These are phyloP conservation scores for Fraxinus platypoda DNA, from an alignment of 305 asterid genomes.

Conservation along the genomic window DNA sequence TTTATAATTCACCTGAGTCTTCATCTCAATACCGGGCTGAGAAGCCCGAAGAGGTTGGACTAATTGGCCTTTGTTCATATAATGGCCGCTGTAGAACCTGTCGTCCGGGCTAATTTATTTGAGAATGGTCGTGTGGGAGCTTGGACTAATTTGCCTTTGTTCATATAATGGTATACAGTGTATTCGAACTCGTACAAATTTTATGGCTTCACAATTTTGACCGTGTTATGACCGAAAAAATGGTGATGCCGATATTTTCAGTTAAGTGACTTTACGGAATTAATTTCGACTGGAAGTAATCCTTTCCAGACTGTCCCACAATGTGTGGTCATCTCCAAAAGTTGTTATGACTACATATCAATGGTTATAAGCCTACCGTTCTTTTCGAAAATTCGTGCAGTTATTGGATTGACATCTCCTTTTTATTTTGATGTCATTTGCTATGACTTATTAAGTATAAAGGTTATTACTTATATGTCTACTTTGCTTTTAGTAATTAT, in stretches of 20 bases:
- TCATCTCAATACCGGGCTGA: constrained; percentile 19
- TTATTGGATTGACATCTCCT: no score
- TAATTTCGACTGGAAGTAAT: background rate
- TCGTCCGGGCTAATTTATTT: constrained; percentile 24
- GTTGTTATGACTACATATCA: background rate
- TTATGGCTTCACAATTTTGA: background rate
- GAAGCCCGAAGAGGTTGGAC: constrained; percentile 22
- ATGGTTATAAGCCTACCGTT: background rate
- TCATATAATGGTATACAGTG: constrained; percentile 37
- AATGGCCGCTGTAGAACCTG: no score
- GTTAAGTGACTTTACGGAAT: background rate
- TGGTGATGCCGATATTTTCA: background rate
- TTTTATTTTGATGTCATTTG: background rate
- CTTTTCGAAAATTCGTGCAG: background rate
- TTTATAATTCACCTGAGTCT: constrained; percentile 57
- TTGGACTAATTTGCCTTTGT: constrained; percentile 95
- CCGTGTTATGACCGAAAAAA: background rate
- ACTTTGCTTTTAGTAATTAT: no score
- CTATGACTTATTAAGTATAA: background rate
- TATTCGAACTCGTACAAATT: background rate
- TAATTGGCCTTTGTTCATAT: no score
- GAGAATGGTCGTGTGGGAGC: constrained; percentile 87
- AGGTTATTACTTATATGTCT: no score
- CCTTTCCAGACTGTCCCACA: background rate
- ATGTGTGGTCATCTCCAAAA: background rate